Base-by-base conservation (phyloP, 768 basidiomycete species). In the Xerocomellus intermedius region DNA sequence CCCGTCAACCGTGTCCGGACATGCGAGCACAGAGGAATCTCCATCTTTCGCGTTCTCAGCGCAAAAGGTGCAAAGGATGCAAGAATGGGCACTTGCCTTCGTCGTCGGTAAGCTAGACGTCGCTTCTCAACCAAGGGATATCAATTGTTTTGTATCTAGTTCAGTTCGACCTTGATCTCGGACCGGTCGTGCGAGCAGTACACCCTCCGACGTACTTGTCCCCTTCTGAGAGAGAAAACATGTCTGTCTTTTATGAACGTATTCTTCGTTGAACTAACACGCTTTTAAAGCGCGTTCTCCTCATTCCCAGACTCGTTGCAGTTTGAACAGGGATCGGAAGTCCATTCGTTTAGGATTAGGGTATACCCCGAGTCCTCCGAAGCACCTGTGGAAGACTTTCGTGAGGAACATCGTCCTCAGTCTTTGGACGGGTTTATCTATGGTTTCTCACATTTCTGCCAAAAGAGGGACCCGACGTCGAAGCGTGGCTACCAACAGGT, bases 261-360 rank as follows among this genome's bases (percentile, higher is more conserved):
- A 12, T 22, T 12, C 46, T 38, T 50, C 33, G 33, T 48, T 17
- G 7, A 5, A 44, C 52, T 58, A 50, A 67, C 51, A 51, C 35
- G 7, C 21, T 22, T 33, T 22, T 42, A 3, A 47, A 97, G 94
- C 52, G 91, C 94, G 2, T 98, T 98, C 69, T 91, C 89, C 8
- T 85, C 92, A 1, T 94, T 98, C 64, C 94, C 94, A 0, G 94
- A 98, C 66, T 93, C 93, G 0, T 73, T 85, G 2, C 85, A 91
- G 52, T 92, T 92, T 54, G 85, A 90, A 43, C 86, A 95, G 66
- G 93, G 93, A 7, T 84, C 85, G 0, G 85, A 91, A 64, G 78
- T 80, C 2, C 93, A 96, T 69, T 93, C 91, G 0, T 96, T 96
- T 74, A 85, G 94, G 47, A 82, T 96, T 50, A 83, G 91, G 47